A percentile compares a stretch with the other conserved stretches of the same genome.
Evolutionary conservation across 2,329 filamentous ascomycete species (phyloP).

Genomic region (Talaromyces funiculosus): DNA sequence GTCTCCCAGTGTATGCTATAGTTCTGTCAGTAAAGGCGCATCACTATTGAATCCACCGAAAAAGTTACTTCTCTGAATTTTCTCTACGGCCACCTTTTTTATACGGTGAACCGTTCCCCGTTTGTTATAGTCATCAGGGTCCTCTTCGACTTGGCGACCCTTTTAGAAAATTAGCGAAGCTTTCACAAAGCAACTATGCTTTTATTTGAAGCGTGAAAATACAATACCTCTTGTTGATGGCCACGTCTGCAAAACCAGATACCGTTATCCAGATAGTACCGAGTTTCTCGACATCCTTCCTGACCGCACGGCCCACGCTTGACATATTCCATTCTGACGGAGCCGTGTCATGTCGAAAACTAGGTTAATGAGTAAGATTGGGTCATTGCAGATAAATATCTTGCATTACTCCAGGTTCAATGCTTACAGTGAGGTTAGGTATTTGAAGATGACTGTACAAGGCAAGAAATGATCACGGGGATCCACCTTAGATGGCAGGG

Average conservation of each 20-base stretch:
- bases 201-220: background rate
- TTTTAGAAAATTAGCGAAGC: constrained; percentile 12
- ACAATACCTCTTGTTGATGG: constrained; percentile 67
- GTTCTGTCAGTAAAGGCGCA: constrained; percentile 20
- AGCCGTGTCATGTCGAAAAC: constrained; percentile 9
- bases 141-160: constrained; percentile 47
- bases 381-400: background rate
- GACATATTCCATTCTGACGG: constrained; percentile 37
- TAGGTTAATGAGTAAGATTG: background rate
- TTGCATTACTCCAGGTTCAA: background rate
- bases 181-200: background rate
- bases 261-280: constrained; percentile 70
- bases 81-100: constrained; percentile 52
- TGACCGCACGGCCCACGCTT: constrained; percentile 49
- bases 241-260: constrained; percentile 74
- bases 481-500: constrained; percentile 6
- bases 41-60: no score
- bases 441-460: background rate
- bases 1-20: constrained; percentile 53
- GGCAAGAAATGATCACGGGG: background rate
- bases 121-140: constrained; percentile 64
- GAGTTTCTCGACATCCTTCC: constrained; percentile 63
- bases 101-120: constrained; percentile 52
- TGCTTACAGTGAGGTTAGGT: background rate
- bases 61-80: constrained; percentile 42